phyloP scores from a whole-genome alignment of 2,329 filamentous ascomycete genomes.

The Ustulina deusta region DNA sequence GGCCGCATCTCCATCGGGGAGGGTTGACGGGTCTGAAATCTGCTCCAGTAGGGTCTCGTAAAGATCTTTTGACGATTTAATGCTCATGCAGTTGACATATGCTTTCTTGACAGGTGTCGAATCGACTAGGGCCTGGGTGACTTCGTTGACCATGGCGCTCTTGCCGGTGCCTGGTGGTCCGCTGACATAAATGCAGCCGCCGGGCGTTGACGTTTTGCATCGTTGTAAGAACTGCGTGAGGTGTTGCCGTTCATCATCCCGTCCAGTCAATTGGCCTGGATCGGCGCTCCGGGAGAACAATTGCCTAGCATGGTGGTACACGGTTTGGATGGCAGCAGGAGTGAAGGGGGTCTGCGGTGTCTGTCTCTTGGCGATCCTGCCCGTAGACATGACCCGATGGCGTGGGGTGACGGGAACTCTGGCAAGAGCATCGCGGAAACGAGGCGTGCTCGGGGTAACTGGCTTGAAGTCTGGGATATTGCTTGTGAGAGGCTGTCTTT shows the following conservation, averaged over 20 bases:
- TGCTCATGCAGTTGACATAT: slow-evolving; percentile 97
- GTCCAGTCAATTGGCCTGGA: slow-evolving; percentile 80
- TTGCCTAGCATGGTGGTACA: slow-evolving; percentile 90
- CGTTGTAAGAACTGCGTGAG: slow-evolving; percentile 76
- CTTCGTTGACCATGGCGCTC: slow-evolving; percentile 89
- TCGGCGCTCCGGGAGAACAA: slow-evolving; percentile 84
- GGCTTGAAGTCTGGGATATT: slow-evolving; percentile 57
- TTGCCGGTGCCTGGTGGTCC: slow-evolving; percentile 97
- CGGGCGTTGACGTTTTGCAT: slow-evolving; percentile 68
- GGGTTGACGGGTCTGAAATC: slow-evolving; percentile 67
- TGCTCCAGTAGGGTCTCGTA: slow-evolving; percentile 83
- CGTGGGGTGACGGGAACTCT: slow-evolving; percentile 82
- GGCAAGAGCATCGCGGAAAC: slow-evolving; percentile 82
- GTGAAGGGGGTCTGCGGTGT: slow-evolving; percentile 82
- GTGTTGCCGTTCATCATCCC: slow-evolving; percentile 75
- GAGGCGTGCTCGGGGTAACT: slow-evolving; percentile 78
- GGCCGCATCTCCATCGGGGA: slow-evolving; percentile 75
- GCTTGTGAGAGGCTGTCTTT: slow-evolving; percentile 17
- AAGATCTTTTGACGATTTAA: slow-evolving; percentile 88
- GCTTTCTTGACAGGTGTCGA: slow-evolving; percentile 72
- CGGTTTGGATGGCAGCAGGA: slow-evolving; percentile 75
- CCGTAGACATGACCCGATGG: slow-evolving; percentile 82
- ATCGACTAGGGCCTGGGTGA: slow-evolving; percentile 70
- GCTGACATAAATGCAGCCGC: slow-evolving; percentile 92
- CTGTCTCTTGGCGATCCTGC: slow-evolving; percentile 79